Base-by-base conservation (phyloP, 495 filamentous ascomycete genomes). In the Massariosphaeria phaeospora region DNA sequence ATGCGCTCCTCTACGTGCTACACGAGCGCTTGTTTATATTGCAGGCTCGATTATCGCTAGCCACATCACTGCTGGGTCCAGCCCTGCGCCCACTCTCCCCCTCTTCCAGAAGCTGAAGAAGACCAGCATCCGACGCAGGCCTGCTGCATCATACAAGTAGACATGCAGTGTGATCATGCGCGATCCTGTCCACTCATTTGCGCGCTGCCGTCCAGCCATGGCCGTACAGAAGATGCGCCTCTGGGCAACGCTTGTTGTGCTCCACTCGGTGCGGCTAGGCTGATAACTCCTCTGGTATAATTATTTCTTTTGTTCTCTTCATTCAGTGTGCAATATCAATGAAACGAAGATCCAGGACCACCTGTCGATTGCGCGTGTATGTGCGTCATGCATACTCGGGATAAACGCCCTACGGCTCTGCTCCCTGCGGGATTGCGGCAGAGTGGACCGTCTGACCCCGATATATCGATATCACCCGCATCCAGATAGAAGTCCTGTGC, bases 1-100 rank as follows among this genome's bases (percentile, higher is more conserved):
- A 33, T 50, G 54, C 34, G 45, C 31, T 42, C 53, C 56, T 59
- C 48, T 59, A 59, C 15, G 49, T 59, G 56, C 56, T 42, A 53
- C 56, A 48, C 25, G 29, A 35, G 43, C 49, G 48, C 48, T 7
- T 54, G 35, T 29, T 29, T 48, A 59, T 53, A 59, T 59, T 53
- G 49, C 42, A 42, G 24, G 25, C 42, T 42, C 43, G 34, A 25
- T 33, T 5, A 46, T 50, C 55, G 55, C 47, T 47, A 51, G 29
- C 21, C 55, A 40, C 38, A 58, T 51, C 47, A 50, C 31, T 40
- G 27, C 31, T 33, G 33, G 40, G 54, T 50, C 34, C 38, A 36
- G 55, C 8, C 36, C 48, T 31, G 55, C 21, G 2, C 46, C 38
- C 54, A n/a, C n/a, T 43, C 29, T 10, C 31, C 25, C 20, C 23